Percentiles rank a stretch among this genome's conserved stretches.
Conservation (phyloP, 1,284 basidiomycete genomes). For the Clitocybe nebularis region DNA sequence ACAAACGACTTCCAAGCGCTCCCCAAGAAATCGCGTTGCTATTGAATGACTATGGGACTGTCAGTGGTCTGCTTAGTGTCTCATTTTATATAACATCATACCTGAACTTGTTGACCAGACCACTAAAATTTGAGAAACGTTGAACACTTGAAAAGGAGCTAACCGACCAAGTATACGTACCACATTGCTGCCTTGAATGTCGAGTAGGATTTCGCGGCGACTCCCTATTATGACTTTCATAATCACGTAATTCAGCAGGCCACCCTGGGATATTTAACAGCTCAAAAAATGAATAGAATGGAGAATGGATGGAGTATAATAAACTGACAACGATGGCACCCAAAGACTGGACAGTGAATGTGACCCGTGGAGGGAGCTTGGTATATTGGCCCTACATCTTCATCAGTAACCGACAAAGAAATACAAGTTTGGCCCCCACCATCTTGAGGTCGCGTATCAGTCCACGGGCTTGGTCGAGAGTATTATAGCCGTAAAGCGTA, state of each 20-base stretch:
- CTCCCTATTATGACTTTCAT: slow-evolving; percentile 38
- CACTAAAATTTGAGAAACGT: slow-evolving; percentile 3
- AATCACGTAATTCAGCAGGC: slow-evolving; percentile 32
- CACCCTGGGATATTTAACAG: slow-evolving; percentile 12
- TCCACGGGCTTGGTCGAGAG: slow-evolving; percentile 38
- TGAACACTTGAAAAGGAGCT: not conserved
- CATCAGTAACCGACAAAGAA: not conserved
- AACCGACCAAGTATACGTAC: not conserved
- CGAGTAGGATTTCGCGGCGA: slow-evolving; percentile 23
- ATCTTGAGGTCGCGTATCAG: slow-evolving; percentile 48
- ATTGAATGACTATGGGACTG: slow-evolving; percentile 26
- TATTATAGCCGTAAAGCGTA: slow-evolving; percentile 46
- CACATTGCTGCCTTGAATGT: slow-evolving; percentile 9
- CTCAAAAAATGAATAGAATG: not conserved
- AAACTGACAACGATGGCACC: slow-evolving; percentile 41
- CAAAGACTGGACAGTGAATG: slow-evolving; percentile 47
- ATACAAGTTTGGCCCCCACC: slow-evolving; percentile 20
- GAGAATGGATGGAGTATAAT: not conserved
- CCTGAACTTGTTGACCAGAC: slow-evolving; percentile 16
- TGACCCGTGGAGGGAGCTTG: slow-evolving; percentile 53
- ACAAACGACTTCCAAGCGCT: slow-evolving; percentile 50
- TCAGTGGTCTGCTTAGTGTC: not conserved
- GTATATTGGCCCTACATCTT: slow-evolving; percentile 40
- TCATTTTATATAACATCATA: not conserved
- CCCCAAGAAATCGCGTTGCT: slow-evolving; percentile 57